Evolutionary conservation across 2,329 filamentous ascomycete genomes (phyloP), one percentile per base, ranked within the genome.

Genomic region (Colletotrichum sp.): DNA sequence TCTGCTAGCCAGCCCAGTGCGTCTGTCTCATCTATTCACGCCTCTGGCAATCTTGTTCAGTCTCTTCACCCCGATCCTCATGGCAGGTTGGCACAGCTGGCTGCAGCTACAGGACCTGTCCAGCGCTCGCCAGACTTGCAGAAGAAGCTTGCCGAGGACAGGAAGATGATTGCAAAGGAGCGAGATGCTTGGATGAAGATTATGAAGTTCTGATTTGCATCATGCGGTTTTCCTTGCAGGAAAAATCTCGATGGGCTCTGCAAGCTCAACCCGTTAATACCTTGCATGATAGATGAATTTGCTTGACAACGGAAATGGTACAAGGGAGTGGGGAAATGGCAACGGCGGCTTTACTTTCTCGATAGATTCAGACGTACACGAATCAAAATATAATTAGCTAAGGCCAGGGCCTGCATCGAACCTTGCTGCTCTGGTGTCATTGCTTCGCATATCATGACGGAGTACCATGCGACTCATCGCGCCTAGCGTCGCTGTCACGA

Each of bases 101-200:
- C 27, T 6, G 29, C 57, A 15, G 31, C 29, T 33, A 21, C 18
- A 21, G 57, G 57, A 59, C 57, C 57, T 33, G 33, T 21, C 18
- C 57, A 31, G 47, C 57, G 63, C 27, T 21, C 62, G 6, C 27
- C 21, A 6, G 58, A 64, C 27, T 33, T 73, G 3, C 27, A 59
- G 12, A 62, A 69, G 38, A 51, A 69, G 13, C 63, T 59, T 38
- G 67, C 58, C 16, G 31, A 71, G 36, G 71, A 73, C 6, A 55
- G 31, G 51, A 54, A 68, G 34, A 47, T 64, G 58, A 38, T 69
- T 21, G 29, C 16, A 8, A 33, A 47, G 33, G 66, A 69, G 67
- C 70, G 65, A 38, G 74, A 73, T 75, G 71, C 63, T 62, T 75
- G 66, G 68, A 72, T 66, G 51, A 38, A 72, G 57, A 61, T 57